Percentiles rank a stretch among this genome's conserved stretches.
Evolutionary conservation across 805 yeast species (phyloP).

Genomic region (Saturnispora halmiae): DNA sequence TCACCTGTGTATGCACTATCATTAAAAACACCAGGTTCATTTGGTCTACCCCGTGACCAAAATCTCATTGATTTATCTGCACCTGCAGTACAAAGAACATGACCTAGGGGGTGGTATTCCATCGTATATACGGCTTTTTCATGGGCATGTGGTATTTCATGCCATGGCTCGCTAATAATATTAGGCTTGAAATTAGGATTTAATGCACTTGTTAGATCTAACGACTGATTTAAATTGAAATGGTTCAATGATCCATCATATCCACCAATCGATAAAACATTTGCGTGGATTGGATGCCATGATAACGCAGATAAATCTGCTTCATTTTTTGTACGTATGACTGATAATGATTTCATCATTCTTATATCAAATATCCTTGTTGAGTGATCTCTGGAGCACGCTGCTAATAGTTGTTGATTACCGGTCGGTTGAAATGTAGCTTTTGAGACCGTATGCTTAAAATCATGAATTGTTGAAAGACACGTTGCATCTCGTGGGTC

Average conservation of each 20-base stretch:
- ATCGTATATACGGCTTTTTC: conserved; percentile 85
- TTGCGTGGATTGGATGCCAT: conserved; percentile 89
- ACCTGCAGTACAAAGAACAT: conserved; percentile 82
- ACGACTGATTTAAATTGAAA: conserved; percentile 50
- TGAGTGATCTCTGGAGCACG: conserved; percentile 83
- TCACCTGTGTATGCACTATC: conserved; percentile 67
- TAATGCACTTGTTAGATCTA: conserved; percentile 22
- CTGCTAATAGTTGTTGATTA: conserved; percentile 68
- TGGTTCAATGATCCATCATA: conserved; percentile 83
- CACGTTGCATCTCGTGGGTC: conserved; percentile 80
- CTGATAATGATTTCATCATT: conserved; percentile 66
- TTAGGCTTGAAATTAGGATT: conserved; percentile 1
- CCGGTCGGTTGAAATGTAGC: conserved; percentile 68
- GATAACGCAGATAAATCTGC: conserved; percentile 76
- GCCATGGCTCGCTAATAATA: conserved; percentile 22
- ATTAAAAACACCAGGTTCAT: conserved; percentile 72
- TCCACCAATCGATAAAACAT: conserved; percentile 73
- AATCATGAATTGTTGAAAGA: conserved; percentile 76
- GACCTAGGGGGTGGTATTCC: conserved; percentile 93
- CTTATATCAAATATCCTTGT: conserved; percentile 83
- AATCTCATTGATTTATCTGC: conserved; percentile 87
- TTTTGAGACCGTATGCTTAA: conserved; percentile 87
- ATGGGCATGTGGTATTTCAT: conserved; percentile 82
- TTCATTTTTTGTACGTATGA: conserved; percentile 63
- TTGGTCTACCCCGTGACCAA: conserved; percentile 91